A percentile compares a stretch with the other conserved stretches of the same genome.
phyloP scores from a whole-genome alignment of 148 eudicot genomes.

The Pouteria glomerata region DNA sequence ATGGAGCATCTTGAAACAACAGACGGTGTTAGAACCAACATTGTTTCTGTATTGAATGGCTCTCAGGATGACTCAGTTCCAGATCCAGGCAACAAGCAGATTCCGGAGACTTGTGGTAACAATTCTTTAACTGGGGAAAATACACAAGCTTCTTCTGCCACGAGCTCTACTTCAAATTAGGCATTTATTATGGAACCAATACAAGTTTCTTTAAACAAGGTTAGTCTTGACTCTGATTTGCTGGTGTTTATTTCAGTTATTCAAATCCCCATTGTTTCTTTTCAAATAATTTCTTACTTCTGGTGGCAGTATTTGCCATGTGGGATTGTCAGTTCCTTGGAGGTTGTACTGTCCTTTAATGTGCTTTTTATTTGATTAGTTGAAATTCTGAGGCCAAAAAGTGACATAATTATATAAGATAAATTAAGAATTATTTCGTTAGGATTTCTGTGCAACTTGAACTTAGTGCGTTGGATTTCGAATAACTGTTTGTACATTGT shows the following conservation, averaged over 20 bases:
- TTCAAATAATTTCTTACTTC: not conserved
- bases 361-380: too few relatives aligned
- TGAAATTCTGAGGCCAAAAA: too few relatives aligned
- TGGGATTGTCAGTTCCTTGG: not conserved
- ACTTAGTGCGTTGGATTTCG: too few relatives aligned
- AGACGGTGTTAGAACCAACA: slow-evolving; percentile 30
- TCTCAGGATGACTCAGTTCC: slow-evolving; percentile 34
- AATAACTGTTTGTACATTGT: too few relatives aligned
- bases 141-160: slow-evolving; percentile 36
- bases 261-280: not conserved
- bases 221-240: slow-evolving; percentile 16
- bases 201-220: slow-evolving; percentile 33
- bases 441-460: too few relatives aligned
- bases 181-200: slow-evolving; percentile 16
- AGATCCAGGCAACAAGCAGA: slow-evolving; percentile 23
- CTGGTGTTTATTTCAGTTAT: not conserved
- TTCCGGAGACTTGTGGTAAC: slow-evolving; percentile 15
- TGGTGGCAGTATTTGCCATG: not conserved
- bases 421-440: too few relatives aligned
- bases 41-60: slow-evolving; percentile 33
- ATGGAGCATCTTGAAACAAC: slow-evolving; percentile 66
- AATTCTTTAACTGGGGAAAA: slow-evolving; percentile 29
- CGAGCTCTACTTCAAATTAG: slow-evolving; percentile 52
- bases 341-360: not conserved
- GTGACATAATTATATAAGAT: too few relatives aligned